Conservation (phyloP, 225 moss, liverwort and hornwort genomes). For the Marchantia paleacea region DNA sequence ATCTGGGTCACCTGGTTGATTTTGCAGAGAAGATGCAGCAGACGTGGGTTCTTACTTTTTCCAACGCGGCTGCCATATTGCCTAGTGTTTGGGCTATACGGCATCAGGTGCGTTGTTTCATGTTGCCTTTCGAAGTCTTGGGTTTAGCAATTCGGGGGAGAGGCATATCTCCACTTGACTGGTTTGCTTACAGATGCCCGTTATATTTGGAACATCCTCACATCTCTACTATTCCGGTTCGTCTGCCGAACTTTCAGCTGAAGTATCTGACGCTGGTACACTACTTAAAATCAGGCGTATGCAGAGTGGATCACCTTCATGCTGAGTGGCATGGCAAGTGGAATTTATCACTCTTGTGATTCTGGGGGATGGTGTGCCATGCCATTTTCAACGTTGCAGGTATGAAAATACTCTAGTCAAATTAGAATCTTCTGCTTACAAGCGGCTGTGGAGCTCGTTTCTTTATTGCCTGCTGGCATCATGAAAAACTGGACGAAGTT, state of each 20-base stretch:
- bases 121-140: neutral
- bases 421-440: neutral
- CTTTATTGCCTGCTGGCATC: too few species aligned
- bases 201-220: neutral
- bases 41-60: constrained; percentile 57
- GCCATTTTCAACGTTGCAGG: constrained; percentile 84
- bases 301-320: constrained; percentile 85
- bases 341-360: constrained; percentile 92
- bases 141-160: too few species aligned
- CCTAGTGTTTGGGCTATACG: constrained; percentile 75
- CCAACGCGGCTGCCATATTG: constrained; percentile 71
- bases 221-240: neutral
- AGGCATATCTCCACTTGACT: neutral
- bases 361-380: constrained; percentile 93
- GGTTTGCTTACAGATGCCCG: neutral
- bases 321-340: constrained; percentile 71
- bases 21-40: constrained; percentile 63
- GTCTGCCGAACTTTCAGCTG: neutral
- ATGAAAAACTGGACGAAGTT: neutral
- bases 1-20: too few species aligned
- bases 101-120: constrained; percentile 46
- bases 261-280: neutral
- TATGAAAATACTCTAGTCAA: constrained; percentile 16
- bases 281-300: constrained; percentile 44
- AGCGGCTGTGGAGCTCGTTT: neutral